phyloP scores from a whole-genome alignment of 495 filamentous ascomycete genomes.

The Chaetomidium leptoderma region DNA sequence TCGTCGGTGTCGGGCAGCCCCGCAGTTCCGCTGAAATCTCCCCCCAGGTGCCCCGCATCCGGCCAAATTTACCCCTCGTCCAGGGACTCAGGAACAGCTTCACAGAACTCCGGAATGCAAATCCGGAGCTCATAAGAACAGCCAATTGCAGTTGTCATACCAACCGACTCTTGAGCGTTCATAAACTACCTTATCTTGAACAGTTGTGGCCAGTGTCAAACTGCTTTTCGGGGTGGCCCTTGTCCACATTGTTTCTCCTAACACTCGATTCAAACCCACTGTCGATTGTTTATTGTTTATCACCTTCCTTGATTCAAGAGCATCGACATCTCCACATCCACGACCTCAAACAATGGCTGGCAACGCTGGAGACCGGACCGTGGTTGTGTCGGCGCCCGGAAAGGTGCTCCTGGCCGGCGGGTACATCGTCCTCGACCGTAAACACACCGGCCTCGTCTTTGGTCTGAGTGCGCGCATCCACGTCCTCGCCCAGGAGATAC shows the following conservation, averaged over 20 bases:
- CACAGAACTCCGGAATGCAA: background rate
- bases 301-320: too few species aligned
- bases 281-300: background rate
- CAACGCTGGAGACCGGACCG: constrained; percentile 21
- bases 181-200: background rate
- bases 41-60: background rate
- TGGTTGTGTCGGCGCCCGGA: constrained; percentile 83
- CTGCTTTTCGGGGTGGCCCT: background rate
- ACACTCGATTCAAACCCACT: too few species aligned
- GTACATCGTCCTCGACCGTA: constrained; percentile 87
- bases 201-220: background rate
- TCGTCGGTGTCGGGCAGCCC: background rate
- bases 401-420: constrained; percentile 94
- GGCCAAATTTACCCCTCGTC: constrained; percentile 7
- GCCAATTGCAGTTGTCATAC: background rate
- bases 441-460: constrained; percentile 86
- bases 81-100: background rate
- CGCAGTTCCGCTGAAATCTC: background rate
- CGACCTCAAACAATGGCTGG: background rate
- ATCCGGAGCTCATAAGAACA: background rate
- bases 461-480: constrained; percentile 93
- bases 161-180: too few species aligned
- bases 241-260: background rate
- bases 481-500: constrained; percentile 64
- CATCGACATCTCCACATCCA: background rate